Base-by-base conservation (phyloP, 2,329 filamentous ascomycete genomes). In the Penicillium expansum region DNA sequence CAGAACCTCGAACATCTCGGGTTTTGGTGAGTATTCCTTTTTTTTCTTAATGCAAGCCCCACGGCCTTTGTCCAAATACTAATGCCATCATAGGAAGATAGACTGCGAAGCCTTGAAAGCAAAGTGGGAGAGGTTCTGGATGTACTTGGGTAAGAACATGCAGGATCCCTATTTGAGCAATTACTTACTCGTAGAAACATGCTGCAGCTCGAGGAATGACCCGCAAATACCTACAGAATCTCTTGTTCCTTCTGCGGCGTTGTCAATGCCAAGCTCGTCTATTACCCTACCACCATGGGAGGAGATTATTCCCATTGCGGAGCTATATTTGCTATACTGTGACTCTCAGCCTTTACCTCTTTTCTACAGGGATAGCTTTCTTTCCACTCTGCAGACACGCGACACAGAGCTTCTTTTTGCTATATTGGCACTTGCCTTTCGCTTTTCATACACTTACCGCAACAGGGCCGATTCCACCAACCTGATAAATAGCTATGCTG, bases 311-410 rank as follows among this genome's bases (percentile, higher is more conserved):
- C 65, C 67, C 5, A 66, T 77, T 14, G 76, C 75, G 13, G 70
- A 77, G 44, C 63, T 76, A 2, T 83, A 82, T 61, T 60, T 81
- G 4, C 63, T 71, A 5, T 82, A 79, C 60, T 80, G 79, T 53
- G 77, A 82, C 51, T 78, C 75, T 24, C 81, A 83, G 49, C 80
- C 80, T 6, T 68, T 83, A 22, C 75, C 76, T 16, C 67, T 83
- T 0, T 83, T 83, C 49, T 69, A 75, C 18, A 62, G 71, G 11
- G 67, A 71, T 4, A 70, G 61, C 1, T 80, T 82, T 57, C 53
- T 80, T 9, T 58, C 67, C 6, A 77, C 70, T 37, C 63, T 82
- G 7, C 60, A 68, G 14, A 61, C 69, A 22, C 72, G 80, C 72
- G 56, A 74, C 35, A 61, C 70, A 11, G 73, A 74, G 48, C 56